Evolutionary conservation across 805 yeast genomes (phyloP).

Genomic region (Kodamaea hsintzibuensis): DNA sequence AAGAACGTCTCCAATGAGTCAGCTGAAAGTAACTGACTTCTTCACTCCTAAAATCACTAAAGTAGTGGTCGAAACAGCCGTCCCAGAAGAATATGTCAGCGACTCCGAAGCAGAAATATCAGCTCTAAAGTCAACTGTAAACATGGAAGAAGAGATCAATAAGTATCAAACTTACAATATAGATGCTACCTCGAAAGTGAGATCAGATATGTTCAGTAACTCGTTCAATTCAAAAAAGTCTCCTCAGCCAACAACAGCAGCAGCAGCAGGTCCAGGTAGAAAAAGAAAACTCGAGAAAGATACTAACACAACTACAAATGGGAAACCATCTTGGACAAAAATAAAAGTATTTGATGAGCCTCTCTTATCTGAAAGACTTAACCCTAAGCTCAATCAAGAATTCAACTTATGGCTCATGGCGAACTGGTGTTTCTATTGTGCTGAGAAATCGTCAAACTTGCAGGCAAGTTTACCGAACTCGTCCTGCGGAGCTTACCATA

Average conservation of each 20-base stretch:
- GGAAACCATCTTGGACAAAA: slow-evolving; percentile 8
- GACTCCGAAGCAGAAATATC: slow-evolving; percentile 23
- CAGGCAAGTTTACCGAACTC: slow-evolving; percentile 21
- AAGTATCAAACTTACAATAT: slow-evolving; percentile 18
- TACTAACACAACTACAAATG: neutral
- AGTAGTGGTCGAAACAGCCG: neutral
- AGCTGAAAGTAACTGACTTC: slow-evolving; percentile 13
- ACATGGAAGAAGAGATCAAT: slow-evolving; percentile 21
- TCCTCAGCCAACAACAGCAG: neutral
- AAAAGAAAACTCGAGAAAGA: neutral
- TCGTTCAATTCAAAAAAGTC: slow-evolving; percentile 2
- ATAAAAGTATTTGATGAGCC: slow-evolving; percentile 35
- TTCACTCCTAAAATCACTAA: slow-evolving; percentile 4
- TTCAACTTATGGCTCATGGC: slow-evolving; percentile 33
- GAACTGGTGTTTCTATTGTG: slow-evolving; percentile 40
- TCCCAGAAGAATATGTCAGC: slow-evolving; percentile 20
- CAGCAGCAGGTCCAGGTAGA: neutral
- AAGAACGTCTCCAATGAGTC: slow-evolving; percentile 11
- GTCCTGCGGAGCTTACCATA: slow-evolving; percentile 20
- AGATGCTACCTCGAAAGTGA: slow-evolving; percentile 2
- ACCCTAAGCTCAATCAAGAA: slow-evolving; percentile 17
- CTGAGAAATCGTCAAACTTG: slow-evolving; percentile 25
- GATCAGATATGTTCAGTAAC: neutral
- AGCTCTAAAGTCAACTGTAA: slow-evolving; percentile 7
- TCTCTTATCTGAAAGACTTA: slow-evolving; percentile 24